phyloP scores from a whole-genome alignment of 495 filamentous ascomycete genomes.

The Penicillium ucsense region DNA sequence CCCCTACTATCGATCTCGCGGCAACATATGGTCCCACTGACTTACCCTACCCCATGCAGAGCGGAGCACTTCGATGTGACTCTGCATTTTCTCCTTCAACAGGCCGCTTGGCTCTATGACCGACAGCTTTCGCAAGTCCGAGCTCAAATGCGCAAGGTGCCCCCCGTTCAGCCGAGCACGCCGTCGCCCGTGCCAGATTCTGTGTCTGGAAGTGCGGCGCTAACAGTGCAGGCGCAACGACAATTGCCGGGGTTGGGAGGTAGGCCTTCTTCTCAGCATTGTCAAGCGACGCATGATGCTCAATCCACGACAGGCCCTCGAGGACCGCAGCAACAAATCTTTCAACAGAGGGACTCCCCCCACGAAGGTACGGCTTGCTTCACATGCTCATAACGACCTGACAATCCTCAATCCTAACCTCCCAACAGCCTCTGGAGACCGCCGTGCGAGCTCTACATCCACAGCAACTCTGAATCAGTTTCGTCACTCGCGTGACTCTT shows the following conservation, averaged over 20 bases:
- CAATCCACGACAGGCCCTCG: conserved; percentile 32
- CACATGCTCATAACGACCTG: background rate
- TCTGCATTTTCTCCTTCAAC: conserved; percentile 81
- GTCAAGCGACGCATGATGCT: no score
- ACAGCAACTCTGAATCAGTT: conserved; percentile 42
- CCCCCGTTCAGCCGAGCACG: conserved; percentile 36
- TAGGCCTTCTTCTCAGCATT: no score
- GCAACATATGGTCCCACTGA: background rate
- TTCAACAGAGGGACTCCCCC: conserved; percentile 51
- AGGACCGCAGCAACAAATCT: conserved; percentile 50
- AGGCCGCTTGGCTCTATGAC: conserved; percentile 92
- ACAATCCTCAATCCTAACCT: background rate
- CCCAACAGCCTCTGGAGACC: conserved; percentile 14
- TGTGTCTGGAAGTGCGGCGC: conserved; percentile 37
- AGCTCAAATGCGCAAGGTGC: conserved; percentile 78
- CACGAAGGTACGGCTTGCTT: conserved; percentile 30
- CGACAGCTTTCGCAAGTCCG: conserved; percentile 79
- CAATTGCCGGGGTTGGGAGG: no score
- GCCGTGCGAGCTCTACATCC: conserved; percentile 47
- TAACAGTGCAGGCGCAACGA: conserved; percentile 46
- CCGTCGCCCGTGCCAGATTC: conserved; percentile 41
- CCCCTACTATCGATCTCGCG: no score
- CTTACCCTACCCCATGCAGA: conserved; percentile 25
- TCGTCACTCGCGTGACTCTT: conserved; percentile 20
- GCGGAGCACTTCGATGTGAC: conserved; percentile 62